Percentiles rank a stretch among this genome's conserved stretches.
Conservation (phyloP, 495 filamentous ascomycete genomes). For the Xylaria curta region DNA sequence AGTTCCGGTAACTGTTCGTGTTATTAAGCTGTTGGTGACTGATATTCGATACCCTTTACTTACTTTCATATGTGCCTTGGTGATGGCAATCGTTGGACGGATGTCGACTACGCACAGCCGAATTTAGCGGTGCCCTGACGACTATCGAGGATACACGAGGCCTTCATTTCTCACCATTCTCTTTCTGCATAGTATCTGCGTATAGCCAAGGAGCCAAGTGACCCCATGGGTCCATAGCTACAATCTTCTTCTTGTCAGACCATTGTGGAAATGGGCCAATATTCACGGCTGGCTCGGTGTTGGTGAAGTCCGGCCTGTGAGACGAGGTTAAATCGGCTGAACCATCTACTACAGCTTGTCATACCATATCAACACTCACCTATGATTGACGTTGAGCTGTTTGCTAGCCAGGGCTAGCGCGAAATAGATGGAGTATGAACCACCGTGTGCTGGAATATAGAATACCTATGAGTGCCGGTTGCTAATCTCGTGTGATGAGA, state of each 20-base stretch:
- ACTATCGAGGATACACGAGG: not conserved
- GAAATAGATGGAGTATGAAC: slow-evolving; percentile 97
- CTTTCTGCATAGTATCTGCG: slow-evolving; percentile 69
- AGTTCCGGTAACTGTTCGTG: slow-evolving; percentile 76
- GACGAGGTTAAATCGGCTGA: slow-evolving; percentile 23
- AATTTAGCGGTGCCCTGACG: slow-evolving; percentile 28
- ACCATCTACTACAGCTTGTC: not conserved
- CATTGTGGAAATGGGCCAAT: slow-evolving; percentile 91
- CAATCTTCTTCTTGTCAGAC: slow-evolving; percentile 92
- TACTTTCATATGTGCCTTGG: slow-evolving; percentile 92
- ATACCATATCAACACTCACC: slow-evolving; percentile 40
- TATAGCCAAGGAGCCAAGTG: slow-evolving; percentile 87
- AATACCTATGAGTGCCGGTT: not conserved
- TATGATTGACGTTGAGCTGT: slow-evolving; percentile 82
- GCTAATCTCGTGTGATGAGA: not conserved
- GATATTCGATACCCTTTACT: slow-evolving; percentile 1
- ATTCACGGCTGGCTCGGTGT: slow-evolving; percentile 87
- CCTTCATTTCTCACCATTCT: slow-evolving; percentile 54
- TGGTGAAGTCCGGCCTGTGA: slow-evolving; percentile 81
- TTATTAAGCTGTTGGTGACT: slow-evolving; percentile 30
- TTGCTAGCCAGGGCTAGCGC: slow-evolving; percentile 92
- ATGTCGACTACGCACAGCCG: slow-evolving; percentile 68
- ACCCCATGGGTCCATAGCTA: slow-evolving; percentile 95
- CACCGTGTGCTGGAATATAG: slow-evolving; percentile 75
- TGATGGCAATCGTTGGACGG: slow-evolving; percentile 91